phyloP scores from a whole-genome alignment of 495 filamentous ascomycete species.

The Hapsidospora chrysogenum region DNA sequence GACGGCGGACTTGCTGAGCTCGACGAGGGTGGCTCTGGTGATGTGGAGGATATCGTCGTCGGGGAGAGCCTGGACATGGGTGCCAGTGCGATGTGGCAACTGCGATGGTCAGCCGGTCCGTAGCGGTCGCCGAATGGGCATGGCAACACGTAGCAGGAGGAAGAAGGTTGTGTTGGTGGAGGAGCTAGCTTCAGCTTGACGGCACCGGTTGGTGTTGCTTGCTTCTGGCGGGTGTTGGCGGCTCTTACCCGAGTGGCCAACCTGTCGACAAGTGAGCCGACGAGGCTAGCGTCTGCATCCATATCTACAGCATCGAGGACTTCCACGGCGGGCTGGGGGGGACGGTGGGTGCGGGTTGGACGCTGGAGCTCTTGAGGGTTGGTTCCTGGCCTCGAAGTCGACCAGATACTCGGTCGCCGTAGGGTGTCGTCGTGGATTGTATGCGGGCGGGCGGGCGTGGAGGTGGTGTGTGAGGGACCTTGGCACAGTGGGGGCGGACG shows the following conservation, averaged over 20 bases:
- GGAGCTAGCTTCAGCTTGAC: slow-evolving; percentile 1
- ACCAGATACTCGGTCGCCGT: too few relatives aligned
- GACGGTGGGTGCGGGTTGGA: too few relatives aligned
- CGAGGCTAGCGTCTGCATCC: slow-evolving; percentile 45
- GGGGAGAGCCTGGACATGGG: slow-evolving; percentile 35
- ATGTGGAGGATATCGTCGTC: slow-evolving; percentile 44
- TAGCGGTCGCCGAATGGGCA: too few relatives aligned
- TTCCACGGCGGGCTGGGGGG: not conserved
- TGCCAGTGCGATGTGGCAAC: slow-evolving; percentile 49
- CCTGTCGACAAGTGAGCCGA: slow-evolving; percentile 47
- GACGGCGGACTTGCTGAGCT: slow-evolving; percentile 36
- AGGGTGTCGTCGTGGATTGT: too few relatives aligned
- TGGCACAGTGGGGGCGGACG: too few relatives aligned
- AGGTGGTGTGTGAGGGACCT: too few relatives aligned
- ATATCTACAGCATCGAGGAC: slow-evolving; percentile 16
- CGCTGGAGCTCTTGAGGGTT: too few relatives aligned
- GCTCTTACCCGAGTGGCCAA: slow-evolving; percentile 47
- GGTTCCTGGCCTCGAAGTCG: too few relatives aligned
- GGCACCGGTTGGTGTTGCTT: not conserved
- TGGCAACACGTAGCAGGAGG: too few relatives aligned
- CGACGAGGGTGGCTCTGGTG: slow-evolving; percentile 41
- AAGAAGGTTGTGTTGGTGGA: too few relatives aligned
- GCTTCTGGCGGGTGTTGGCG: too few relatives aligned
- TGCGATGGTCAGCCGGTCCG: slow-evolving; percentile 12
- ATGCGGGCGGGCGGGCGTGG: too few relatives aligned